Conservation (phyloP, 495 filamentous ascomycete genomes). For the Thermothielavioides terrestris region DNA sequence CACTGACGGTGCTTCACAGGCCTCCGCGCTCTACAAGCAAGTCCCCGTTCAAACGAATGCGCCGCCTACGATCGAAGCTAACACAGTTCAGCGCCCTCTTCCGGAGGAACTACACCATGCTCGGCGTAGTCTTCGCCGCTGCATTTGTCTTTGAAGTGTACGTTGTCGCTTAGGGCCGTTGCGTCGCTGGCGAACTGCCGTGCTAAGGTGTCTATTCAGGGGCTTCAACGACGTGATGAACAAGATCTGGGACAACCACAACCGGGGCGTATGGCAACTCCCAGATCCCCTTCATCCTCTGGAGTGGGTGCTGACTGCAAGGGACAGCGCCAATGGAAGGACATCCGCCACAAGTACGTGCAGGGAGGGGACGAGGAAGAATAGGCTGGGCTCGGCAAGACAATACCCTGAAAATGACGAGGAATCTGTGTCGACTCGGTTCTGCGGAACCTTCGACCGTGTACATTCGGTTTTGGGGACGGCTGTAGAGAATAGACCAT, state of each 20-base stretch:
- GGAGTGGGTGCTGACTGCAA: conserved; percentile 21
- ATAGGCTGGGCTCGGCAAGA: conserved; percentile 1
- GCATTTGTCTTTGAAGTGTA: conserved; percentile 96
- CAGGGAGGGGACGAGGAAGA: conserved; percentile 39
- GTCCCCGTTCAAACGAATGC: conserved; percentile 34
- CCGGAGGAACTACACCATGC: conserved; percentile 75
- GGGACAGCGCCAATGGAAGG: conserved; percentile 96
- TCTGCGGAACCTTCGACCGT: conserved; percentile 6
- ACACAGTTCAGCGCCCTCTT: conserved; percentile 58
- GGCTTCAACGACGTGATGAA: conserved; percentile 68
- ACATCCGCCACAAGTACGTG: conserved; percentile 84
- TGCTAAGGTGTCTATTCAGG: conserved; percentile 41
- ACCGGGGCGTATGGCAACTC: conserved; percentile 67
- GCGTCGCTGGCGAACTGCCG: background rate
- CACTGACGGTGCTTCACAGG: conserved; percentile 28
- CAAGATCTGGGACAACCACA: conserved; percentile 79
- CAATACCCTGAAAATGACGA: background rate
- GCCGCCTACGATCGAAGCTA: conserved; percentile 19
- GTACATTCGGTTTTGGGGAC: conserved; percentile 17
- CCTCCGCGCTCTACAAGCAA: conserved; percentile 71
- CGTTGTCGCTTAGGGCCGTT: conserved; percentile 22
- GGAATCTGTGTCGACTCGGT: background rate
- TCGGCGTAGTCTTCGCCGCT: conserved; percentile 72
- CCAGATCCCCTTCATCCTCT: background rate
- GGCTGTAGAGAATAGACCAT: conserved; percentile 23